phyloP scores from a whole-genome alignment of 2,329 filamentous ascomycete genomes.

The Monosporascus sp. region DNA sequence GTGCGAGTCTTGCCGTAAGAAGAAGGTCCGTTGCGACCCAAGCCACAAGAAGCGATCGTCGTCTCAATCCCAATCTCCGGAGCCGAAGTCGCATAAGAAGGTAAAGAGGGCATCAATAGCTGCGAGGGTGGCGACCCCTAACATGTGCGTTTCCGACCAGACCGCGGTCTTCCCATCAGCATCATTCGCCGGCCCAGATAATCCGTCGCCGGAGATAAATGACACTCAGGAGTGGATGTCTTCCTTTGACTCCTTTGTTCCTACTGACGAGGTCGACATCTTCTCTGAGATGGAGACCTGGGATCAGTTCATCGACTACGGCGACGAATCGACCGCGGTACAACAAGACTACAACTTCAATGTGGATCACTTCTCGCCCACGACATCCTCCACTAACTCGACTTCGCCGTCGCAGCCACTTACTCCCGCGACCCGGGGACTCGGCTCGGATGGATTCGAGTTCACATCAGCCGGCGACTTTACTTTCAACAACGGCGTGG shows the following conservation, averaged over 20 bases:
- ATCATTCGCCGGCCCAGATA: neutral
- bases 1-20: conserved; percentile 56
- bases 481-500: conserved; percentile 1
- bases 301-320: conserved; percentile 43
- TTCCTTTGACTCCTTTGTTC: conserved; percentile 14
- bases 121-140: neutral
- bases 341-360: conserved; percentile 42
- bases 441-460: neutral
- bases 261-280: conserved; percentile 13
- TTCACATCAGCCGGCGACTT: conserved; percentile 3
- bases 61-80: conserved; percentile 25
- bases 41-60: conserved; percentile 48
- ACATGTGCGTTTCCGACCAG: neutral
- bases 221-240: conserved; percentile 7
- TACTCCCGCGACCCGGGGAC: conserved; percentile 10
- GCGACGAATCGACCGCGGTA: conserved; percentile 29
- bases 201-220: neutral
- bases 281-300: conserved; percentile 29
- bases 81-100: conserved; percentile 38
- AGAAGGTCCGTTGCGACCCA: conserved; percentile 60
- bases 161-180: neutral
- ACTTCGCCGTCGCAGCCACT: conserved; percentile 30
- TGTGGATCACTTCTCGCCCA: conserved; percentile 39
- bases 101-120: conserved; percentile 23
- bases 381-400: conserved; percentile 22